Evolutionary conservation across 1,284 basidiomycete genomes (phyloP), one percentile per base, ranked within the genome.

Genomic region (Ganoderma sinense): DNA sequence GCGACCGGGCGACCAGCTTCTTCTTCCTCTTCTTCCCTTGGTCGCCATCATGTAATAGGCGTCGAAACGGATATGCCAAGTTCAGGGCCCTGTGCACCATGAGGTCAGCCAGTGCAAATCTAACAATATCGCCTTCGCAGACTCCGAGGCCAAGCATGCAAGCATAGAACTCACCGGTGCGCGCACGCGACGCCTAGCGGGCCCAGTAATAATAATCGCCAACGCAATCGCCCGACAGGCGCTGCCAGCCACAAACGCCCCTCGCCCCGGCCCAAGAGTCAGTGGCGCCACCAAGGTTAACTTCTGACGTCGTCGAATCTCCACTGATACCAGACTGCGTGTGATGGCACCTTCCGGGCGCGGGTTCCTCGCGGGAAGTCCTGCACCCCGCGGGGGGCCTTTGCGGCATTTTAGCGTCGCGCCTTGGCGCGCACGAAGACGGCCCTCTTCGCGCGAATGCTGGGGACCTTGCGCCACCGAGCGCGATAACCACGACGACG

Each of bases 251-350:
- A 51, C 48, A 51, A 26, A 23, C 48, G 48, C 48, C 26, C 23
- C 48, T 14, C 48, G 48, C 48, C 26, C 23, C 48, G 10, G 23
- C 23, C 14, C 0, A n/a, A 14, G n/a, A 11, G 39, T 11, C 41
- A 43, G 45, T 51, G 48, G 48, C 48, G 14, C 48, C 23, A 51
- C 48, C 48, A 51, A 51, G 48, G 48, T 51, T 26, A 13, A 23
- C 48, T 51, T 51, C 48, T 51, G 48, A 51, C 48, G 23, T 51
- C 48, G 48, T 51, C 48, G 48, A 51, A 51, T 11, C 48, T 51
- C 23, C 48, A 51, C 48, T 26, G 48, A 51, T 51, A 51, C 48
- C 48, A 23, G 8, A 51, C 48, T 26, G 23, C 48, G 48, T 51
- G 26, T 51, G 48, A 51, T 51, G 11, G 23, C 20, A 14, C 23